Evolutionary conservation across 2,329 filamentous ascomycete genomes (phyloP), one percentile per base, ranked within the genome.

Genomic region (Hypoxylon sp.): DNA sequence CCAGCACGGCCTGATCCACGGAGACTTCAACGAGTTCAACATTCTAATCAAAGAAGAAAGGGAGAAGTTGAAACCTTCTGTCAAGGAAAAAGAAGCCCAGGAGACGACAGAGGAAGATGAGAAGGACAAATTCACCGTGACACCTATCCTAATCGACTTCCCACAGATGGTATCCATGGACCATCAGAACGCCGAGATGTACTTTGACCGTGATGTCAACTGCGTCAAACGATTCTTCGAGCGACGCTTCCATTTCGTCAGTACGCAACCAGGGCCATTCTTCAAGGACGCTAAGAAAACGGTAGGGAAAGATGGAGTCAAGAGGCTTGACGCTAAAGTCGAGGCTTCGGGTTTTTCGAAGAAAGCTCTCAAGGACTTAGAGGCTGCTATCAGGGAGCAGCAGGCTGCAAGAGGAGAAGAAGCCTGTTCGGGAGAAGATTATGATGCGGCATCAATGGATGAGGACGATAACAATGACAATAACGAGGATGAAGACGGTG

Each of bases 21-120:
- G 96, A 67, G 96, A 99, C 78, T 99, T 96, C 83, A 99, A 99
- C 82, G 96, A 99, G 79, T 99, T 99, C 85, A 99, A 99, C 78
- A 95, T 99, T 69, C 83, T 99, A 32, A 90, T 99, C 77, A 93
- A 96, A 76, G 95, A 98, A 78, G 88, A 84, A 59, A 48, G 75
- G 32, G 73, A 77, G 19, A 69, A 73, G 8, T 61, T 75, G 9
- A 73, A 74, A 1, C 68, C 32, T 32, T 62, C 51, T 41, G 54
- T 41, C 43, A 69, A 59, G 46, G 47, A 30, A 62, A 74, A 54
- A 48, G 66, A 58, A 61, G 61, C 47, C 60, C 69, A 67, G 59
- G 30, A 46, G 11, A 47, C 41, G 27, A 37, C 39, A 14, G 41
- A 63, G 12, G 59, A 76, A 43, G 68, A 69, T 11, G 59, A 77